Percentiles rank a stretch among this genome's conserved stretches.
phyloP scores from a whole-genome alignment of 352 stramenopile genomes.

The Pythium guiyangense region DNA sequence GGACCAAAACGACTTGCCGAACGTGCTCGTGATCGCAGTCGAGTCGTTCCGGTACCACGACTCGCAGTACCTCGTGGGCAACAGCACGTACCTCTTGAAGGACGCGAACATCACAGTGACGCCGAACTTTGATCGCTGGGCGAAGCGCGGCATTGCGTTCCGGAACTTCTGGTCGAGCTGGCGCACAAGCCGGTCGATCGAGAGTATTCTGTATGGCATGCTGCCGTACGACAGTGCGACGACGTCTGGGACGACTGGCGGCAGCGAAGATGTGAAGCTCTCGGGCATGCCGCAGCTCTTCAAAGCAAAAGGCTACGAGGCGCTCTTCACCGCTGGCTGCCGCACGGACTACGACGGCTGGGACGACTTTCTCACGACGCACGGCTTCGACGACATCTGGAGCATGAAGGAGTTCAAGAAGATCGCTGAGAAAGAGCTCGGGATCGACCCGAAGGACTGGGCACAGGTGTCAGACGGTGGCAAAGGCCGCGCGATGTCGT shows the following conservation, averaged over 20 bases:
- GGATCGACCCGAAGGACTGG: constrained; percentile 33
- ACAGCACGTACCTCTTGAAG: constrained; percentile 13
- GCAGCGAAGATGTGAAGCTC: constrained; percentile 22
- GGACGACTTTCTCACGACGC: constrained; percentile 35
- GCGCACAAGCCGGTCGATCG: too few species aligned
- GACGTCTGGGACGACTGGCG: constrained; percentile 28
- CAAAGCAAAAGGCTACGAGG: constrained; percentile 42
- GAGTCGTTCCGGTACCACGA: too few species aligned
- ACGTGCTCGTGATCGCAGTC: too few species aligned
- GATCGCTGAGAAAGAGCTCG: constrained; percentile 26
- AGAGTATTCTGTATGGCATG: constrained; percentile 46
- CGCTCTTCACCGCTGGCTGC: constrained; percentile 39
- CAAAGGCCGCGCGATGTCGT: constrained; percentile 11
- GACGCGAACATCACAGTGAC: constrained; percentile 39
- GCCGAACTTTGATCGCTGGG: constrained; percentile 45
- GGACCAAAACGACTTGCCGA: too few species aligned
- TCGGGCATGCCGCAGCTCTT: too few species aligned
- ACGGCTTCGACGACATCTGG: constrained; percentile 48
- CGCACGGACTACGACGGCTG: constrained; percentile 44
- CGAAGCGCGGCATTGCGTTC: constrained; percentile 40
- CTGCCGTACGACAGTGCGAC: constrained; percentile 34
- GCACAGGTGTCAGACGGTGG: constrained; percentile 11
- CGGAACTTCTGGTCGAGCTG: constrained; percentile 61
- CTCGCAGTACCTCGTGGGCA: too few species aligned
- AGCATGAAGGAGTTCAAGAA: constrained; percentile 33